Conservation (phyloP, 768 basidiomycete species). For the Trametes cubensis region DNA sequence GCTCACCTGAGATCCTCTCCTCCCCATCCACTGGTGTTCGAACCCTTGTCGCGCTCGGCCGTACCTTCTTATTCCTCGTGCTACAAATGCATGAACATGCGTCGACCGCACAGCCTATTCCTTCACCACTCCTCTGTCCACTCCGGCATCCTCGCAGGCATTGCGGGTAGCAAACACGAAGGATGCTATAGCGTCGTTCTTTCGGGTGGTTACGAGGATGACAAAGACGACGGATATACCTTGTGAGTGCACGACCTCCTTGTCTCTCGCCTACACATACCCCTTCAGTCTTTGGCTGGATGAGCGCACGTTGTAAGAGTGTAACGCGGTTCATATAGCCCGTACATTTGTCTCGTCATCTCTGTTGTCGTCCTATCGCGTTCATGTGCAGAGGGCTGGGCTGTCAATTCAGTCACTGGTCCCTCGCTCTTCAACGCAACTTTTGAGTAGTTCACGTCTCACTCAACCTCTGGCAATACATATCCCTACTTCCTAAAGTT, state of each 20-base stretch:
- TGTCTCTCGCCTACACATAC: background rate
- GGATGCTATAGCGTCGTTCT: slow-evolving; percentile 28
- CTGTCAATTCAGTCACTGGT: too few species aligned
- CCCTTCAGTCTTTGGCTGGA: background rate
- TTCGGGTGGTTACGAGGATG: slow-evolving; percentile 29
- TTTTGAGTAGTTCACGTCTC: too few species aligned
- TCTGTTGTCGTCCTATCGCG: too few species aligned
- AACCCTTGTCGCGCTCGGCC: too few species aligned
- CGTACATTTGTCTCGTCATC: too few species aligned
- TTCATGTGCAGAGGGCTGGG: too few species aligned
- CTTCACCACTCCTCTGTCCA: slow-evolving; percentile 23
- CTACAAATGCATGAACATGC: too few species aligned
- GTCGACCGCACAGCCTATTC: slow-evolving; percentile 1
- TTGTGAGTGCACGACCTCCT: slow-evolving; percentile 21
- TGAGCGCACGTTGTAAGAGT: background rate
- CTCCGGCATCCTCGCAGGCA: slow-evolving; percentile 24
- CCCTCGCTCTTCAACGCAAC: too few species aligned
- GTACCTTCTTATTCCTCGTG: too few species aligned
- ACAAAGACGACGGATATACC: slow-evolving; percentile 24
- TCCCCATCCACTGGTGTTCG: too few species aligned
- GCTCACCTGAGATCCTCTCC: background rate
- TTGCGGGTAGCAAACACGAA: slow-evolving; percentile 19
- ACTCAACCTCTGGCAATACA: background rate
- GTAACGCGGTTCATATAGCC: too few species aligned
- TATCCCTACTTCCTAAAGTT: background rate